Conservation (phyloP, 2,329 filamentous ascomycete species). For the Colletotrichum gigasporum region DNA sequence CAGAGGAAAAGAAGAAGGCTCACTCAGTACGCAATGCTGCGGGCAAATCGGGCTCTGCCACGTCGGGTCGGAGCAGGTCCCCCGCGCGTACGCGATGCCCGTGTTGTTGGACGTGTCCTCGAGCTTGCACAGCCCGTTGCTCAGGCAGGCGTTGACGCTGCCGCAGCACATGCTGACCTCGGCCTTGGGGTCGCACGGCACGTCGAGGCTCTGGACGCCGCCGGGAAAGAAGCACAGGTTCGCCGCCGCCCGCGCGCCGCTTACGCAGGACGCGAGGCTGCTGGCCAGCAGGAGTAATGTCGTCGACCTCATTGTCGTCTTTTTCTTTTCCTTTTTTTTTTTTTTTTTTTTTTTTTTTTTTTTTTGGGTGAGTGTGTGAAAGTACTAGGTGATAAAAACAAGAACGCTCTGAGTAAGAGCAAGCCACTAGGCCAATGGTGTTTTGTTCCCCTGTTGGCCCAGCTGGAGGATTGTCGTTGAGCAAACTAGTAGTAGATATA, state of each 20-base stretch:
- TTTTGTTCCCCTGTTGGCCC: neutral
- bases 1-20: neutral
- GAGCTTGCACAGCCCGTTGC: constrained; percentile 28
- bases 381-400: too few relatives aligned
- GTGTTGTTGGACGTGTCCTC: constrained; percentile 21
- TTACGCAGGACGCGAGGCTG: neutral
- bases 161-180: constrained; percentile 31
- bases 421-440: too few relatives aligned
- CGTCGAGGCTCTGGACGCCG: constrained; percentile 23
- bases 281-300: constrained; percentile 12
- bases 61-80: constrained; percentile 25
- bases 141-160: constrained; percentile 21
- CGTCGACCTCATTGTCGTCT: neutral
- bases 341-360: neutral
- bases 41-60: constrained; percentile 29
- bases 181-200: constrained; percentile 27
- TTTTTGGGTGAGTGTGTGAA: neutral
- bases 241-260: constrained; percentile 3
- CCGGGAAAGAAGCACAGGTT: constrained; percentile 30
- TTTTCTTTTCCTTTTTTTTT: neutral
- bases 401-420: too few relatives aligned
- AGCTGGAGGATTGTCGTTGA: neutral
- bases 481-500: neutral
- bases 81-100: constrained; percentile 26
- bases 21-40: constrained; percentile 20